A percentile compares a stretch with the other conserved stretches of the same genome.
Evolutionary conservation across 2,329 filamentous ascomycete species (phyloP).

Genomic region (Trichoderma citrinoviride): DNA sequence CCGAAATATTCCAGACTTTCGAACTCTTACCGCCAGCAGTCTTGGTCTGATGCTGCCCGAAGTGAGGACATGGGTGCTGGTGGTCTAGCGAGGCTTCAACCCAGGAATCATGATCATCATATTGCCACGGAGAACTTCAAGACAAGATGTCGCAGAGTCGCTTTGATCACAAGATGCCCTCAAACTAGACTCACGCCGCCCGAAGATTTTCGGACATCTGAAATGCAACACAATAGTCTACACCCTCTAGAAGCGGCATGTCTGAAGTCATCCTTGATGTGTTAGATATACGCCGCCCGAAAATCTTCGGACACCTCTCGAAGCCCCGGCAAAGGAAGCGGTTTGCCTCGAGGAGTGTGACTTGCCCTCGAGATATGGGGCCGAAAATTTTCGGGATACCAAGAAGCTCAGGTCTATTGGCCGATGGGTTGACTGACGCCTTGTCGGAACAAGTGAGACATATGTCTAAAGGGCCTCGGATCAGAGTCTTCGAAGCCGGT

Average conservation of each 20-base stretch:
- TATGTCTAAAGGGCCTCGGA: background rate
- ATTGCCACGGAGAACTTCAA: background rate
- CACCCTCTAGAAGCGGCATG: too few relatives aligned
- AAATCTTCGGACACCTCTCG: background rate
- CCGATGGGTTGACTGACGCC: background rate
- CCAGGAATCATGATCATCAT: background rate
- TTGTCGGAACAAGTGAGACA: background rate
- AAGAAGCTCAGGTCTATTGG: background rate
- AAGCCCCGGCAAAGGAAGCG: background rate
- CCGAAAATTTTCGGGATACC: background rate
- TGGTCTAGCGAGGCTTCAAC: too few relatives aligned
- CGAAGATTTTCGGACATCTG: background rate
- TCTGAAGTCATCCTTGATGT: background rate
- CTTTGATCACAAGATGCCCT: background rate
- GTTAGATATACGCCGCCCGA: background rate
- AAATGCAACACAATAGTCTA: background rate
- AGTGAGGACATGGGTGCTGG: background rate
- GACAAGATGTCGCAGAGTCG: background rate
- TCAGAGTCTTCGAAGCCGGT: too few relatives aligned
- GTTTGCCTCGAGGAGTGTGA: background rate
- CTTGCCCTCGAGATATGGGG: background rate
- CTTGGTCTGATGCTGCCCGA: too few relatives aligned
- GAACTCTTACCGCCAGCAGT: too few relatives aligned
- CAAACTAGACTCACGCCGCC: background rate
- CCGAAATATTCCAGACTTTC: too few relatives aligned